Evolutionary conservation across 805 yeast genomes (phyloP).

Genomic region (Zygosaccharomyces lentus): DNA sequence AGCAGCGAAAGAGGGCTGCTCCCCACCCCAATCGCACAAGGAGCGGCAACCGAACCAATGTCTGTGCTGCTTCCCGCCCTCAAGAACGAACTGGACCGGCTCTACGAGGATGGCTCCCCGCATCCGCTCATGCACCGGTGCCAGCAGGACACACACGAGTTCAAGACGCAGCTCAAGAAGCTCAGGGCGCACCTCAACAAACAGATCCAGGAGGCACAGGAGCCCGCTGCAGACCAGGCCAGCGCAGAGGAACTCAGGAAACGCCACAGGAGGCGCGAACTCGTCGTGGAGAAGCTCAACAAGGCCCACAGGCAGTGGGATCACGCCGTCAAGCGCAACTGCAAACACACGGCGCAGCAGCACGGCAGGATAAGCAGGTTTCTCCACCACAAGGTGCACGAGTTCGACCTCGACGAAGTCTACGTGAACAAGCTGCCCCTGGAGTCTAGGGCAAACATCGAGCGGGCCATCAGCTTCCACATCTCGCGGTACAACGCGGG

Average conservation of each 20-base stretch:
- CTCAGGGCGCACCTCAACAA: constrained; percentile 42
- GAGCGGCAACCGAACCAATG: constrained; percentile 10
- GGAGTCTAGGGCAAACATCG: constrained; percentile 28
- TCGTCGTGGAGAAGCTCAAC: constrained; percentile 30
- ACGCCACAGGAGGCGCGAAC: constrained; percentile 20
- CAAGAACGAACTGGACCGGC: constrained; percentile 19
- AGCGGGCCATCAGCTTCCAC: constrained; percentile 44
- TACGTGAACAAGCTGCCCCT: constrained; percentile 34
- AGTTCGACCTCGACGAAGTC: constrained; percentile 33
- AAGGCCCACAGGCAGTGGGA: constrained; percentile 35
- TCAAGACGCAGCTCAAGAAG: constrained; percentile 38
- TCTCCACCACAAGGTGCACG: constrained; percentile 29
- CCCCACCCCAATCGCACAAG: too few species aligned
- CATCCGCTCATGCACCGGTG: constrained; percentile 23
- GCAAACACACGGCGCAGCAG: constrained; percentile 27
- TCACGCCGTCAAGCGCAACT: constrained; percentile 23
- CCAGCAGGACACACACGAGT: constrained; percentile 32
- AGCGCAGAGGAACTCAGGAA: constrained; percentile 18
- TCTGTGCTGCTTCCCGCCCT: constrained; percentile 18
- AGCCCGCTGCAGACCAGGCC: constrained; percentile 13
- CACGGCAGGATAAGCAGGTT: constrained; percentile 30
- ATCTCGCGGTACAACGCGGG: constrained; percentile 46
- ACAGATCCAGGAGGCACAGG: constrained; percentile 24
- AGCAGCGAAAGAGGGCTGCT: too few species aligned
- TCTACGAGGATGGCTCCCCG: constrained; percentile 16